Conservation (phyloP, 2,329 filamentous ascomycete species). For the Penicillium olsonii region DNA sequence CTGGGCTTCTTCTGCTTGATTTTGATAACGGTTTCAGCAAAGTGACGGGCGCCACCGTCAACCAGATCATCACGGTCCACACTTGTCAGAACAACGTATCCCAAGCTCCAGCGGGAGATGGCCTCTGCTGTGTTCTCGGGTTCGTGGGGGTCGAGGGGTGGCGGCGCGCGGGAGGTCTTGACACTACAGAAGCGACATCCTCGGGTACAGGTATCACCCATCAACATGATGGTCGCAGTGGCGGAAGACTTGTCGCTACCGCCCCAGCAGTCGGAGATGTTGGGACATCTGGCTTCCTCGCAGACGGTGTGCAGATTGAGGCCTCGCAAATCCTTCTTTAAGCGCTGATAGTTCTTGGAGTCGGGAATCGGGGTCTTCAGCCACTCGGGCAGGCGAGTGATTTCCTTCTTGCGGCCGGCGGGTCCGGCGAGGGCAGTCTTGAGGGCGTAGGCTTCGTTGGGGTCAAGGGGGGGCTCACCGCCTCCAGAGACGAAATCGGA, state of each 20-base stretch:
- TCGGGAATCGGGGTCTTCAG: conserved; percentile 93
- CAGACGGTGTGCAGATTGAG: conserved; percentile 93
- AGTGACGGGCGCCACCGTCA: conserved; percentile 86
- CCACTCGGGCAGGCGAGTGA: conserved; percentile 83
- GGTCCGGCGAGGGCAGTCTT: conserved; percentile 64
- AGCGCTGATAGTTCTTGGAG: conserved; percentile 85
- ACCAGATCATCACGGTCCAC: conserved; percentile 91
- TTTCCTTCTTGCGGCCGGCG: conserved; percentile 63
- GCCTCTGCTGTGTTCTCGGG: conserved; percentile 97
- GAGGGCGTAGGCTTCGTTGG: conserved; percentile 59
- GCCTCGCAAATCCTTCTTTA: conserved; percentile 89
- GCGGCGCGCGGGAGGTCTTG: conserved; percentile 75
- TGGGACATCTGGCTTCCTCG: conserved; percentile 95
- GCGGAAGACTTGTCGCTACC: conserved; percentile 84
- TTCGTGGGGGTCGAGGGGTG: conserved; percentile 90
- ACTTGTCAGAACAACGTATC: conserved; percentile 90
- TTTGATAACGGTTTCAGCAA: conserved; percentile 88
- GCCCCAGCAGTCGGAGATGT: conserved; percentile 98
- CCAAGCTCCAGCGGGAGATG: conserved; percentile 85
- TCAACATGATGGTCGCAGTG: conserved; percentile 98
- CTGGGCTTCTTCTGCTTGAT: conserved; percentile 74
- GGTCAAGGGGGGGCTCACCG: conserved; percentile 45
- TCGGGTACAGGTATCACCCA: conserved; percentile 97
- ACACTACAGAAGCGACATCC: conserved; percentile 97
- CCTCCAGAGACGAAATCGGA: conserved; percentile 60